A percentile compares a stretch with the other conserved stretches of the same genome.
phyloP scores from a whole-genome alignment of 2,329 filamentous ascomycete genomes.

The Aspergillus pseudonomiae region DNA sequence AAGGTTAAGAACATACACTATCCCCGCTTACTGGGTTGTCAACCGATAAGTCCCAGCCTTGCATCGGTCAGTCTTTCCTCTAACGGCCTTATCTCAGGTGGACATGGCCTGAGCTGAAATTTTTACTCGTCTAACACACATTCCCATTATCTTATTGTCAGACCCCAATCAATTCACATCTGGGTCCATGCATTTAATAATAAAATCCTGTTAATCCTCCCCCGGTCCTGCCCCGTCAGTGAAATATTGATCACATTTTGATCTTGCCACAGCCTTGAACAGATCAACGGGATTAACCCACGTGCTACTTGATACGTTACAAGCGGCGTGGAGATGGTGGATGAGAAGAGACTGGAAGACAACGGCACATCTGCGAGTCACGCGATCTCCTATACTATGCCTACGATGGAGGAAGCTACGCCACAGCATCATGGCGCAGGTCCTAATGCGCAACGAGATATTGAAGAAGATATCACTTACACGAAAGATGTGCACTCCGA shows the following conservation, averaged over 20 bases:
- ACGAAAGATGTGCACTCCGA: conserved; percentile 7
- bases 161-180: neutral
- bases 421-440: neutral
- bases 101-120: conserved; percentile 5
- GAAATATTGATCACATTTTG: neutral
- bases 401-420: neutral
- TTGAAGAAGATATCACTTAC: conserved; percentile 5
- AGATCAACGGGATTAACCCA: neutral
- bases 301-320: neutral
- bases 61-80: conserved; percentile 1
- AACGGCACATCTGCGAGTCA: neutral
- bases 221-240: neutral
- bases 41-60: conserved; percentile 7
- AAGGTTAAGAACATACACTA: conserved; percentile 4
- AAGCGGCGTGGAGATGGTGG: neutral
- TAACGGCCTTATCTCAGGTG: conserved; percentile 12
- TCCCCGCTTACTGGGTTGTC: conserved; percentile 11
- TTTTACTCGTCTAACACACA: conserved; percentile 1
- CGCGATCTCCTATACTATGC: neutral
- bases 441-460: neutral
- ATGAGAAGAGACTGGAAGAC: neutral
- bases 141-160: conserved; percentile 2
- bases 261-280: neutral
- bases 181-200: neutral
- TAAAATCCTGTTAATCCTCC: neutral